Percentiles rank a stretch among this genome's conserved stretches.
These are phyloP conservation scores for Boletus eberwhitei DNA, from an alignment of 768 basidiomycete species.

Conservation along the genomic window DNA sequence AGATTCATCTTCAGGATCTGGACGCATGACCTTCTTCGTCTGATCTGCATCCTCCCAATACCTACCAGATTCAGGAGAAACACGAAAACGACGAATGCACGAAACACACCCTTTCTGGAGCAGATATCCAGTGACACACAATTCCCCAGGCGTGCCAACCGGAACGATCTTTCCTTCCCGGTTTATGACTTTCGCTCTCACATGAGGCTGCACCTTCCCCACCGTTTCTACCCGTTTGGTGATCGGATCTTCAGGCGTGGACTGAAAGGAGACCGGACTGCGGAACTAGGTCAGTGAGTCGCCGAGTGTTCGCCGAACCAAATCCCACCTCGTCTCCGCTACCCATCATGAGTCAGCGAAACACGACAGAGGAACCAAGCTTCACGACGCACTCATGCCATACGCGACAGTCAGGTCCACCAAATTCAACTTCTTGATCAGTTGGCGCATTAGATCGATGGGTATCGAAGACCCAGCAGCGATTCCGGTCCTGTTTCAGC, in stretches of 20 bases:
- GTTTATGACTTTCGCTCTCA: slow-evolving; percentile 70
- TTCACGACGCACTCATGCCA: slow-evolving; percentile 71
- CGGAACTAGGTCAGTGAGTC: not conserved
- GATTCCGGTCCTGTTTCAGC: slow-evolving; percentile 63
- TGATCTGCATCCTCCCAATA: slow-evolving; percentile 78
- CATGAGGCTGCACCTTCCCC: slow-evolving; percentile 72
- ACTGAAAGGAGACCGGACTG: slow-evolving; percentile 84
- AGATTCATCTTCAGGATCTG: slow-evolving; percentile 46
- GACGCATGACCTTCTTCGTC: slow-evolving; percentile 55
- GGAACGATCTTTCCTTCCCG: slow-evolving; percentile 58
- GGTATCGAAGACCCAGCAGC: slow-evolving; percentile 79
- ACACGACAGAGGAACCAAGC: not conserved
- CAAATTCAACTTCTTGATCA: slow-evolving; percentile 66
- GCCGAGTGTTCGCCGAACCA: not conserved
- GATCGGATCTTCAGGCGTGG: slow-evolving; percentile 63
- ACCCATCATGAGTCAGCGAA: slow-evolving; percentile 6
- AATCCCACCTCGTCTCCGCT: slow-evolving; percentile 68
- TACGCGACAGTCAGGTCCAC: slow-evolving; percentile 73
- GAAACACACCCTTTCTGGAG: slow-evolving; percentile 68
- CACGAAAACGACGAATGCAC: not conserved
- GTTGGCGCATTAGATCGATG: slow-evolving; percentile 71
- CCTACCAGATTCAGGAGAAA: slow-evolving; percentile 33
- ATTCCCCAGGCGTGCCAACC: slow-evolving; percentile 70
- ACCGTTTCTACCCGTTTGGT: slow-evolving; percentile 80
- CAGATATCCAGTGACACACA: slow-evolving; percentile 71